Evolutionary conservation across 495 filamentous ascomycete genomes (phyloP), one percentile per base, ranked within the genome.

Genomic region (Penicillium malachiteum): DNA sequence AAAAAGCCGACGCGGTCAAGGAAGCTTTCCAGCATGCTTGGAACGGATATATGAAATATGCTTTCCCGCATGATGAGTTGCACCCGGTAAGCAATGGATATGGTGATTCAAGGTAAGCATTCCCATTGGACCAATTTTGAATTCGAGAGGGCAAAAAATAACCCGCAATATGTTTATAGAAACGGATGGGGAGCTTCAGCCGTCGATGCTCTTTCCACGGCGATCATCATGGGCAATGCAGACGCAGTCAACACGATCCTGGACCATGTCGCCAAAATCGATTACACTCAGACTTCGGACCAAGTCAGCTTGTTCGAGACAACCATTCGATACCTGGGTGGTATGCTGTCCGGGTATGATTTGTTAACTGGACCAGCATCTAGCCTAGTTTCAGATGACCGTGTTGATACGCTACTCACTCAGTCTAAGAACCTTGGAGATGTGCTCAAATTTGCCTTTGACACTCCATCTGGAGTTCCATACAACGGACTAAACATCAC

Each of bases 161-260:
- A 54, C 45, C 62, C 26, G 32, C 52, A 45, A 21, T 4, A 46
- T 56, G 50, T 68, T 46, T 35, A 43, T 49, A 91, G 91, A 53
- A 94, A 93, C 65, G 87, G 86, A 57, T 96, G 91, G 91, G 91
- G 91, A 10, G 91, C 91, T 40, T 88, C 82, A 39, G 89, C 90
- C 6, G 81, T 94, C 12, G 91, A 96, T 72, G 90, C 90, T 11
- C 72, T 96, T 32, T 87, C 82, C 53, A 96, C 91, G 0, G 91
- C 90, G 0, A 70, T 91, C 38, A 72, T 96, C 9, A 95, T 95
- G 90, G 76, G 76, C 40, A 79, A 90, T 18, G 71, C 75, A 14
- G 78, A 86, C 37, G 82, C 88, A 34, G 84, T 94, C 34, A 73
- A 81, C 16, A 72, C 83, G 32, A 91, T 94, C 43, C 63, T 95